Evolutionary conservation across 1,284 basidiomycete species (phyloP), one percentile per base, ranked within the genome.

Genomic region (Volvariella volvacea): DNA sequence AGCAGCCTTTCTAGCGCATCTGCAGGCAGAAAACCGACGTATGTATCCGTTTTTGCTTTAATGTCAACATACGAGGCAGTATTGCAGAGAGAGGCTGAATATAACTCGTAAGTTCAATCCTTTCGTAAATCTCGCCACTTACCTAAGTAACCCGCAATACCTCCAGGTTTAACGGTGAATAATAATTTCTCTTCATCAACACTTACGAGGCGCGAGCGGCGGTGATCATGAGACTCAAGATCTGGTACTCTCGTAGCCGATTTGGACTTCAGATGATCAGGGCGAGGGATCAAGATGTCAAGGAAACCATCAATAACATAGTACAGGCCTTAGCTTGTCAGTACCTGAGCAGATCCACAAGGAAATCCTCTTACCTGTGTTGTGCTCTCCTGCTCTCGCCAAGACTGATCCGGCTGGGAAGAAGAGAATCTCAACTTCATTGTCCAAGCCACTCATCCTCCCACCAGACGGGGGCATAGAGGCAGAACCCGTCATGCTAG

Each of bases 271-370:
- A 22, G 21, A 9, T 42, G 25, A 31, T 17, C 8, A 14, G 50
- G 20, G 12, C 52, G 54, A 2, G 90, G 89, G 36, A 95, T 69
- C 22, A 89, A 69, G 36, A 98, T 92, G 56, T 99, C 95, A 32
- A 99, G 68, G 63, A 97, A 93, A 0, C 95, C 95, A 52, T 99
- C 96, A 40, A 99, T 96, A 36, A 99, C 93, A 57, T 95, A 99
- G 71, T 95, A 99, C 20, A 99, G 69, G 7, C 95, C 95, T 81
- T 52, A 3, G 44, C 49, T 28, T 12, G 25, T 28, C 25, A 28
- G 25, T 28, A 28, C 16, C 16, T 12, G 17, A 43, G 39, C n/a
- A 44, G 14, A 32, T 6, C 19, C 8, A 20, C 8, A 20, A 34
- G 21, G 14, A 15, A 31, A 22, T 3, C 43, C 14, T 55, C 66